Conservation (phyloP, 768 basidiomycete genomes). For the Clitopilus hobsonii region DNA sequence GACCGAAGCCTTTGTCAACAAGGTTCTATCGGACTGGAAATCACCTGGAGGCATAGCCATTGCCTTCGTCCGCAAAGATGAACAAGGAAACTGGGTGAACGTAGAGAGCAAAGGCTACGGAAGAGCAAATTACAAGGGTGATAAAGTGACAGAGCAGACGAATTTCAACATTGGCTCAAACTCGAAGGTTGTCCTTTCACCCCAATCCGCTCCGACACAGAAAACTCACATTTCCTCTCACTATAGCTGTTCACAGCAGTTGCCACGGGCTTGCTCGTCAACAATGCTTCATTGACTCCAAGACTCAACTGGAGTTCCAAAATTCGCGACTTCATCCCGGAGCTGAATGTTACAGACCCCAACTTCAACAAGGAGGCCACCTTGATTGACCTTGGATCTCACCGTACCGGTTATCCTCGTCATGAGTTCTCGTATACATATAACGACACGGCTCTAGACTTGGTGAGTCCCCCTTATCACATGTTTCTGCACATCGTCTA, state of each 20-base stretch:
- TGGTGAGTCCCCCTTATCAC: conserved; percentile 5
- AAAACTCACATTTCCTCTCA: background rate
- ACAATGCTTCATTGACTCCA: conserved; percentile 19
- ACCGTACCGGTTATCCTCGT: conserved; percentile 16
- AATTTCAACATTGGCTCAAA: conserved; percentile 24
- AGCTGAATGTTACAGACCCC: conserved; percentile 19
- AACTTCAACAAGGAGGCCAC: conserved; percentile 13
- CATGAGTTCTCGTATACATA: conserved; percentile 12
- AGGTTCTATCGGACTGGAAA: conserved; percentile 20
- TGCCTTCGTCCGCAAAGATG: conserved; percentile 21
- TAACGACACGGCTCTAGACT: conserved; percentile 2
- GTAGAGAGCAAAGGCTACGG: conserved; percentile 27
- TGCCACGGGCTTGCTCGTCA: conserved; percentile 21
- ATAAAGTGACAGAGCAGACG: conserved; percentile 19
- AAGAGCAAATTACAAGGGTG: conserved; percentile 16
- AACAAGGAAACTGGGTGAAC: conserved; percentile 18
- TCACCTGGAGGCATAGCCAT: conserved; percentile 22
- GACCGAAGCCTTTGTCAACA: conserved; percentile 17
- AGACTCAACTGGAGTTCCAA: conserved; percentile 20
- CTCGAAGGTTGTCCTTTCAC: conserved; percentile 25
- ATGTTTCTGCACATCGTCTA: no score
- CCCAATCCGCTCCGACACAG: background rate
- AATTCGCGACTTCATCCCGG: conserved; percentile 18
- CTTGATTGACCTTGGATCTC: conserved; percentile 16
- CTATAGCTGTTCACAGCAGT: conserved; percentile 23